These are phyloP conservation scores for Austropuccinia psidii DNA, from an alignment of 1,284 basidiomycete genomes.

Conservation along the genomic window DNA sequence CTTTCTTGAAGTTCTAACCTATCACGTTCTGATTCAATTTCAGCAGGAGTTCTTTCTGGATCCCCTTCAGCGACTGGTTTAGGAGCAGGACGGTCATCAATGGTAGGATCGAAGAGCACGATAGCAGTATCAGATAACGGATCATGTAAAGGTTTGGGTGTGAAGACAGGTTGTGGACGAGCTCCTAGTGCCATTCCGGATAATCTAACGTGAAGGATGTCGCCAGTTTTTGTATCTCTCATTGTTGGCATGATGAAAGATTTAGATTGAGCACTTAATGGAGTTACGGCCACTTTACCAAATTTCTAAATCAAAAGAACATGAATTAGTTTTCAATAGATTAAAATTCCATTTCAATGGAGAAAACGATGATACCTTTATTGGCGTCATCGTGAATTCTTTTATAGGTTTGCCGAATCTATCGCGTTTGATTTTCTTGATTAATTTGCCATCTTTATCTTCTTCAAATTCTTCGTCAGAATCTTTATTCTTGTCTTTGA, in stretches of 20 bases:
- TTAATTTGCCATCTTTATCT: conserved; percentile 27
- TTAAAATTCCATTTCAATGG: not conserved
- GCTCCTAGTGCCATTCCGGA: conserved; percentile 77
- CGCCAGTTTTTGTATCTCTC: conserved; percentile 64
- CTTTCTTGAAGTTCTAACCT: conserved; percentile 50
- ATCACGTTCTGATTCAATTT: conserved; percentile 15
- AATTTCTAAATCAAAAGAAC: not conserved
- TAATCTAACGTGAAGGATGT: conserved; percentile 58
- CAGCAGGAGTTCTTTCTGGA: conserved; percentile 54
- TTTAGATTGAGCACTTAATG: conserved; percentile 40
- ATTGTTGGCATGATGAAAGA: conserved; percentile 80
- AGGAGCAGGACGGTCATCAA: conserved; percentile 67
- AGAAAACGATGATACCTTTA: conserved; percentile 21
- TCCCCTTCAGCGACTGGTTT: conserved; percentile 22
- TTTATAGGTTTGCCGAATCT: conserved; percentile 33
- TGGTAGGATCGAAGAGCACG: conserved; percentile 92
- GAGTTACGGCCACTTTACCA: conserved; percentile 15
- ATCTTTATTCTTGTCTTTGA: conserved; percentile 31
- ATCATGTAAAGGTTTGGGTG: conserved; percentile 86
- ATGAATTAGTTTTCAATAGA: not conserved
- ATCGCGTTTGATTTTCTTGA: conserved; percentile 35
- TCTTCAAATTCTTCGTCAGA: conserved; percentile 24
- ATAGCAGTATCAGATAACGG: conserved; percentile 98
- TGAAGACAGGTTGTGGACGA: conserved; percentile 69
- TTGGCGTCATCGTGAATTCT: conserved; percentile 14